Evolutionary conservation across 768 basidiomycete genomes (phyloP).

Genomic region (Rhodotorula paludigena): DNA sequence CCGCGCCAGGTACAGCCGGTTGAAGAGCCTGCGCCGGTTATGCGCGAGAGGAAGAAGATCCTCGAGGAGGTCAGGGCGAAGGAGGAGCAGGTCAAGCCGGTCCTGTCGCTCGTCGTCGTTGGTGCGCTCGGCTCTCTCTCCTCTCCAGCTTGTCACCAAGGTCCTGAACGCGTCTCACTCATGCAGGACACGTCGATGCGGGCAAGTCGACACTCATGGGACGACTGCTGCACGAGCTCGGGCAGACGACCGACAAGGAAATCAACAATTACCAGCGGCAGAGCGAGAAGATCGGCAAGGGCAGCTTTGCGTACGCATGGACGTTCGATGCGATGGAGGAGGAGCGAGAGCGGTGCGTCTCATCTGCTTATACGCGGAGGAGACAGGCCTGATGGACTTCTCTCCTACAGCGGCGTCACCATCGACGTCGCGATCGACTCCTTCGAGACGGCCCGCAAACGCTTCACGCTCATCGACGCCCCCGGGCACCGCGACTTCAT

Average conservation of each 20-base stretch:
- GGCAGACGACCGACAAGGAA: conserved; percentile 77
- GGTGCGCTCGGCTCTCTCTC: conserved; percentile 55
- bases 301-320: conserved; percentile 98
- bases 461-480: conserved; percentile 90
- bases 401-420: conserved; percentile 72
- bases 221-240: conserved; percentile 83
- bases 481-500: conserved; percentile 97
- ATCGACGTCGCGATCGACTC: conserved; percentile 82
- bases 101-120: conserved; percentile 81
- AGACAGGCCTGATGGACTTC: background rate
- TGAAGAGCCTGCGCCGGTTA: conserved; percentile 58
- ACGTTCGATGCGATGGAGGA: conserved; percentile 86
- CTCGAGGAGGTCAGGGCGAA: conserved; percentile 67
- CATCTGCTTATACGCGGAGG: background rate
- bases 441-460: conserved; percentile 64
- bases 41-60: conserved; percentile 68
- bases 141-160: background rate
- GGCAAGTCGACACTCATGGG: conserved; percentile 99
- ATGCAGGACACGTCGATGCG: conserved; percentile 95
- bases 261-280: conserved; percentile 79
- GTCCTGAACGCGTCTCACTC: background rate
- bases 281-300: conserved; percentile 82
- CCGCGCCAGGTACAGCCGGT: conserved; percentile 47
- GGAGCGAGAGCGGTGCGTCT: conserved; percentile 77
- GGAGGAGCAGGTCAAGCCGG: conserved; percentile 57